A percentile compares a stretch with the other conserved stretches of the same genome.
These are phyloP conservation scores for Phoenix dactylifera DNA, from an alignment of 176 grass and related monocot species.

Conservation along the genomic window DNA sequence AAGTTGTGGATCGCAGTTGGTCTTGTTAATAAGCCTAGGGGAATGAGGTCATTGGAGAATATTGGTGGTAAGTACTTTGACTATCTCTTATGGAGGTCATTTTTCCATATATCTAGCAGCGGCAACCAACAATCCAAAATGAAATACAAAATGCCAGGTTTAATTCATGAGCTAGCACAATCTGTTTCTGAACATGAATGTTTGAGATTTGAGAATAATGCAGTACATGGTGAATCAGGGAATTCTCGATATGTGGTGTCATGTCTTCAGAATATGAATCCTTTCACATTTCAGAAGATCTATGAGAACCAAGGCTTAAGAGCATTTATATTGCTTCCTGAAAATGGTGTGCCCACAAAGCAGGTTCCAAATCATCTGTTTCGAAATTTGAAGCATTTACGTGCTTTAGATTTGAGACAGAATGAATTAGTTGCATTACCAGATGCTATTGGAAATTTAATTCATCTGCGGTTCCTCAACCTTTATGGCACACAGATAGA, in stretches of 20 bases:
- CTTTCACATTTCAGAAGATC: conserved; percentile 28
- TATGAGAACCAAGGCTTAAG: conserved; percentile 24
- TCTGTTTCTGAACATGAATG: conserved; percentile 27
- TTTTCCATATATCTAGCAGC: too few species aligned
- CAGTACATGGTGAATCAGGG: neutral
- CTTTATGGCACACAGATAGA: conserved; percentile 23
- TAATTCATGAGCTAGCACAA: too few species aligned
- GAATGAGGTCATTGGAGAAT: too few species aligned
- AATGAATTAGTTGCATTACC: conserved; percentile 25
- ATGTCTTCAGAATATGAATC: neutral
- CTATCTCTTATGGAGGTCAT: too few species aligned
- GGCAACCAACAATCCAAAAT: too few species aligned
- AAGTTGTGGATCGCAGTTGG: too few species aligned
- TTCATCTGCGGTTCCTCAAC: too few species aligned
- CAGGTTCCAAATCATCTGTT: conserved; percentile 26
- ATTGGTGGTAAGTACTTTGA: too few species aligned
- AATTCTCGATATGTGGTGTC: conserved; percentile 26
- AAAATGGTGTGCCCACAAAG: conserved; percentile 15
- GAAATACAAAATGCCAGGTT: too few species aligned
- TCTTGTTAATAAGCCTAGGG: too few species aligned
- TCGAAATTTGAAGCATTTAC: conserved; percentile 20
- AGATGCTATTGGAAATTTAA: conserved; percentile 27
- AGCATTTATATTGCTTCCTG: conserved; percentile 30
- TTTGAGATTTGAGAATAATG: conserved; percentile 2
- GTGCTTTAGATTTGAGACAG: conserved; percentile 33